A percentile compares a stretch with the other conserved stretches of the same genome.
phyloP scores from a whole-genome alignment of 345 rosid genomes.

The Acer negundo region DNA sequence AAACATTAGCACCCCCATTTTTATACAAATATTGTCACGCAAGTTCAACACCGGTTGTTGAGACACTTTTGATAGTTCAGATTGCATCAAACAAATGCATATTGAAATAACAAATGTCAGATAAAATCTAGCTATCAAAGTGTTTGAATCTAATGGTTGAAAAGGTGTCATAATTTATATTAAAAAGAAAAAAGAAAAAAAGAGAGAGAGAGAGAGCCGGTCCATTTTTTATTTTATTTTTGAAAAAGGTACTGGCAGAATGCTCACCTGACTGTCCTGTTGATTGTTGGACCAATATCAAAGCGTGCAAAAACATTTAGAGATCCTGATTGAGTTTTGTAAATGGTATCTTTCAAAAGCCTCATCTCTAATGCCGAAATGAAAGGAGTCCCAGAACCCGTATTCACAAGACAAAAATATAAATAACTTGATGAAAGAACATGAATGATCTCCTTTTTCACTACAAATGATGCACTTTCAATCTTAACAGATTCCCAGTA shows the following conservation, averaged over 20 bases:
- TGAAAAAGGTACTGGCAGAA: too few relatives aligned
- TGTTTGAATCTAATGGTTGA: too few relatives aligned
- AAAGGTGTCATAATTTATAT: too few relatives aligned
- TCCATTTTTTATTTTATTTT: too few relatives aligned
- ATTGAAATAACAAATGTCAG: too few relatives aligned
- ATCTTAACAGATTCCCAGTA: conserved; percentile 21
- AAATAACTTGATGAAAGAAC: conserved; percentile 11
- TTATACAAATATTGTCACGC: too few relatives aligned
- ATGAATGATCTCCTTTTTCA: conserved; percentile 31
- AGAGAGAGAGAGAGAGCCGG: too few relatives aligned
- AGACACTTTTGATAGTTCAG: background rate
- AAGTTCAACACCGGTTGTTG: too few relatives aligned
- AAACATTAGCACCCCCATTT: too few relatives aligned
- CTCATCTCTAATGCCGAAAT: conserved; percentile 44
- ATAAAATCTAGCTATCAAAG: too few relatives aligned
- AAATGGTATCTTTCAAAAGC: conserved; percentile 26
- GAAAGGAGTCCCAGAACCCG: conserved; percentile 36
- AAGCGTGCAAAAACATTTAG: conserved; percentile 8
- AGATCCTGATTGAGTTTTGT: conserved; percentile 24
- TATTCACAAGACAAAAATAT: conserved; percentile 41
- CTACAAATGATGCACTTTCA: background rate
- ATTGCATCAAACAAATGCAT: background rate
- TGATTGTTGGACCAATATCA: background rate
- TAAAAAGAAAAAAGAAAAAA: too few relatives aligned
- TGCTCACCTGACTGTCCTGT: background rate